Conservation (phyloP, 2,329 filamentous ascomycete genomes). For the Annulohypoxylon truncatum region DNA sequence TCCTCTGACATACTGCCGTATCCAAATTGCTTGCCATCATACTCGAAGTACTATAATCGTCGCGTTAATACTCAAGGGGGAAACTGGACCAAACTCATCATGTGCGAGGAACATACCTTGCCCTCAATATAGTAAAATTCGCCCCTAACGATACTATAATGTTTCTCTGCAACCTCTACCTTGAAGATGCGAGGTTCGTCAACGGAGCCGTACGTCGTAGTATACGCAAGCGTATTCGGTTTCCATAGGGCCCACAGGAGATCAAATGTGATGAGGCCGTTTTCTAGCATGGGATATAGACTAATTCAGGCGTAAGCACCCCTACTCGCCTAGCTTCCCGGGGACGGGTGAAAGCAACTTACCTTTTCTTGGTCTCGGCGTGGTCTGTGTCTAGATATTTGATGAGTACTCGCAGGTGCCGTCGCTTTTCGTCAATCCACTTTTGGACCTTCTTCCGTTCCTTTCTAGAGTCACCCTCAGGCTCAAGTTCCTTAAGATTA, state of each 20-base stretch:
- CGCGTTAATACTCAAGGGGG: conserved; percentile 6
- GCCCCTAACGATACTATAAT: conserved; percentile 75
- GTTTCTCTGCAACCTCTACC: conserved; percentile 79
- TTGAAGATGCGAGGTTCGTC: conserved; percentile 87
- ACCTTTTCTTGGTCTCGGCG: conserved; percentile 75
- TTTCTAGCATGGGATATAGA: conserved; percentile 82
- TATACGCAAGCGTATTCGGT: conserved; percentile 82
- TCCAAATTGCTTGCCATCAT: conserved; percentile 87
- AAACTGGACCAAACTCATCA: not conserved
- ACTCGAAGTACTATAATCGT: conserved; percentile 77
- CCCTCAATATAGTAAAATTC: conserved; percentile 83
- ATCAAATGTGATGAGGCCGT: conserved; percentile 88
- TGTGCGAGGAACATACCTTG: conserved; percentile 52
- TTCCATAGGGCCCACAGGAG: conserved; percentile 91
- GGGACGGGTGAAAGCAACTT: not conserved
- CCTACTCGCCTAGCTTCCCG: not conserved
- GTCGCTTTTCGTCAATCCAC: conserved; percentile 67
- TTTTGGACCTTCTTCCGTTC: conserved; percentile 72
- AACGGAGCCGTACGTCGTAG: conserved; percentile 78
- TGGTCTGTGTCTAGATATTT: conserved; percentile 87
- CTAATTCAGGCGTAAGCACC: conserved; percentile 53
- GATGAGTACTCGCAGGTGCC: conserved; percentile 77
- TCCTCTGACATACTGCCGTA: conserved; percentile 77
- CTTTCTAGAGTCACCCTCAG: conserved; percentile 60
- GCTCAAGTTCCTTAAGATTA: conserved; percentile 69